Evolutionary conservation across 352 stramenopile genomes (phyloP).

Genomic region (Pythium rhizo-oryzae): DNA sequence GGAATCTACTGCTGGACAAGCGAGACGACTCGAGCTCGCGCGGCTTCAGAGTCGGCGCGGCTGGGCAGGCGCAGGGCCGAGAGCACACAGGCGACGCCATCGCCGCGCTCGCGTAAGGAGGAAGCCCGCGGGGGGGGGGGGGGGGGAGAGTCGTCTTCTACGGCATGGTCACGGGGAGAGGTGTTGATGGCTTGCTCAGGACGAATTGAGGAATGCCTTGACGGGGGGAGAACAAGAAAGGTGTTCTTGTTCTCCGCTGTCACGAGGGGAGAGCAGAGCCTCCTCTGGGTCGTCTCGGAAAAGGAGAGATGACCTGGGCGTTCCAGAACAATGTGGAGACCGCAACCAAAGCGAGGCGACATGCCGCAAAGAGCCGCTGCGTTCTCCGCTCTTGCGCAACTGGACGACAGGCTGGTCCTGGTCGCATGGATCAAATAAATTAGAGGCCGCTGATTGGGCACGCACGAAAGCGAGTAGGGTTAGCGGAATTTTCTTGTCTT

Average conservation of each 20-base stretch:
- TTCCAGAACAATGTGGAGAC: neutral
- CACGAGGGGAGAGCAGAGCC: neutral
- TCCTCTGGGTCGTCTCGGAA: neutral
- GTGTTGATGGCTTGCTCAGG: neutral
- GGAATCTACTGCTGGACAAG: no score
- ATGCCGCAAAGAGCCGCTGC: neutral
- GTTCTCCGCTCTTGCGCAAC: neutral
- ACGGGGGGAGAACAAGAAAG: neutral
- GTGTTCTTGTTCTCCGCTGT: neutral
- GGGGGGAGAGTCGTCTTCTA: neutral
- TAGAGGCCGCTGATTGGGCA: neutral
- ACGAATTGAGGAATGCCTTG: slow-evolving; percentile 5
- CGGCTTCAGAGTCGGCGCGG: no score
- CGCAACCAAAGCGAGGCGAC: slow-evolving; percentile 14
- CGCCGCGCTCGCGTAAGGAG: neutral
- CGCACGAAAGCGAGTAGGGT: neutral
- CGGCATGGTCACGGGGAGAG: neutral
- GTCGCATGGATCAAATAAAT: slow-evolving; percentile 6
- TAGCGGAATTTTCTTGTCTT: slow-evolving; percentile 13
- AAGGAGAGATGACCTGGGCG: slow-evolving; percentile 6
- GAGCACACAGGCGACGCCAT: no score
- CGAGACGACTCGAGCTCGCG: no score
- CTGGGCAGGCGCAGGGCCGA: no score
- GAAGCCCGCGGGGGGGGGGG: neutral
- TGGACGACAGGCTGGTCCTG: neutral